Evolutionary conservation across 139 green algal genomes (phyloP).

Genomic region (Chlorella sp.): DNA sequence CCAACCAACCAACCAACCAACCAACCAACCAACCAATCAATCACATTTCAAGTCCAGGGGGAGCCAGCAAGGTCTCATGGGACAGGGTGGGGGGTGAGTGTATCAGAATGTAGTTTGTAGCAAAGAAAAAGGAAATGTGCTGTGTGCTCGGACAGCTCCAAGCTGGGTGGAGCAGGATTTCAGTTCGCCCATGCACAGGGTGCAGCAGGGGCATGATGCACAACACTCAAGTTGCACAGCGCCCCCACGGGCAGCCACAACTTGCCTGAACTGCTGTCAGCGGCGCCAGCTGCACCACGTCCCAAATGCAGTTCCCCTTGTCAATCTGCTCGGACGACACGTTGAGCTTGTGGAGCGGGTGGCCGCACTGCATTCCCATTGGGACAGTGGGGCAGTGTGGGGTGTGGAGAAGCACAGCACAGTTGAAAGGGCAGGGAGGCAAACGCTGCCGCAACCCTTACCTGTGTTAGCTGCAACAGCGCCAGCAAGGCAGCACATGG

Average conservation of each 20-base stretch:
- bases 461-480: not conserved
- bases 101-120: no score
- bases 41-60: no score
- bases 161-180: not conserved
- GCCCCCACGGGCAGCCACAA: not conserved
- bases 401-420: no score
- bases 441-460: not conserved
- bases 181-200: not conserved
- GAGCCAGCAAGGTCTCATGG: no score
- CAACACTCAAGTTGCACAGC: not conserved
- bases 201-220: not conserved
- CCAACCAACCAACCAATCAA: no score
- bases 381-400: not conserved
- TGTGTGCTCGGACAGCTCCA: no score
- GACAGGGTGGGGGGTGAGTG: no score
- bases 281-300: conserved; percentile 11
- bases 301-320: not conserved
- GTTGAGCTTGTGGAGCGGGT: conserved; percentile 25
- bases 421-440: not conserved
- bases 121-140: no score
- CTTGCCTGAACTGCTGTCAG: conserved; percentile 1
- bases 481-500: not conserved
- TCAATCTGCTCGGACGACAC: not conserved
- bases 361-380: conserved; percentile 12
- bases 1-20: no score